These are phyloP conservation scores for Zymoseptoria brevis DNA, from an alignment of 2,329 filamentous ascomycete genomes.

Conservation along the genomic window DNA sequence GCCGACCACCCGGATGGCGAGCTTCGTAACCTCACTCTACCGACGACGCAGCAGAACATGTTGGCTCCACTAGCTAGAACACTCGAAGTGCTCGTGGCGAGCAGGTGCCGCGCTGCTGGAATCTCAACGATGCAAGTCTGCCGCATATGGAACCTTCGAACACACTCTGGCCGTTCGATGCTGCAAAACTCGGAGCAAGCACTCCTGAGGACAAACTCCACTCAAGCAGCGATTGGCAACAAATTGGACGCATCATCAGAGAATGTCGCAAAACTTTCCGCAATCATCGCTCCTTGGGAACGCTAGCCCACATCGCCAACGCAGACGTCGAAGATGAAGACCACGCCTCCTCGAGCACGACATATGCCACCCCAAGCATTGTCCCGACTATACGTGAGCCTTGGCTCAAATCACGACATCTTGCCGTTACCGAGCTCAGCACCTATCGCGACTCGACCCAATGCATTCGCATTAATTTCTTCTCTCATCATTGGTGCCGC, in stretches of 20 bases:
- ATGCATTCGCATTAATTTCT: background rate
- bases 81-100: background rate
- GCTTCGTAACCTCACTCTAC: background rate
- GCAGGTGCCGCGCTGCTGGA: background rate
- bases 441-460: background rate
- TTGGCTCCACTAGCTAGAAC: background rate
- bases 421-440: background rate
- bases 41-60: background rate
- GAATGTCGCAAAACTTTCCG: background rate
- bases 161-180: background rate
- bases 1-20: background rate
- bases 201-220: background rate
- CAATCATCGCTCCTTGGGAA: background rate
- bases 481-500: background rate
- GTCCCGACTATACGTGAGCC: background rate
- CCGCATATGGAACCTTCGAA: background rate
- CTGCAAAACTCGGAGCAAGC: background rate
- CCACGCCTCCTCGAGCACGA: background rate
- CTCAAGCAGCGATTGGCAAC: background rate
- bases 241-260: background rate
- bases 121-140: background rate
- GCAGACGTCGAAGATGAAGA: background rate
- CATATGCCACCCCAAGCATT: background rate
- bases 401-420: slow-evolving; percentile 8
- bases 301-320: background rate